These are phyloP conservation scores for Lactarius sanguifluus DNA, from an alignment of 768 basidiomycete genomes.

Conservation along the genomic window DNA sequence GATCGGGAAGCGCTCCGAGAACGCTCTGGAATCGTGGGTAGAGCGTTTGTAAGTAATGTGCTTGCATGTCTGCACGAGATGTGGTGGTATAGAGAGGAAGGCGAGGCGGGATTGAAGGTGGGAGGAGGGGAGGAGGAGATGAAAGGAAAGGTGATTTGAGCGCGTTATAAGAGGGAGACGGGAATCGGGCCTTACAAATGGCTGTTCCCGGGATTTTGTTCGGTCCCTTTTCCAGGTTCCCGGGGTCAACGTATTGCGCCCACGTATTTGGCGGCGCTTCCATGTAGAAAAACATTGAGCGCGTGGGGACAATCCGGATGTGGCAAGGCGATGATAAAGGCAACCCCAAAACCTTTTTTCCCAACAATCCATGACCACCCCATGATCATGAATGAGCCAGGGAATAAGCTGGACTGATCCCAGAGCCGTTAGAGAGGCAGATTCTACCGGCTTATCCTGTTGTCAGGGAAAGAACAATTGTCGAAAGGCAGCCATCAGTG, in stretches of 20 bases:
- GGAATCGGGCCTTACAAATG: background rate
- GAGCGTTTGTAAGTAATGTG: rapidly evolving
- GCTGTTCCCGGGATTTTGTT: conserved; percentile 26
- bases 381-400: background rate
- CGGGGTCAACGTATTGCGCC: conserved; percentile 7
- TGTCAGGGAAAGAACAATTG: conserved; percentile 15
- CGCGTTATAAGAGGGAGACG: conserved; percentile 11
- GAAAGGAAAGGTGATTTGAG: conserved; percentile 11
- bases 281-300: background rate
- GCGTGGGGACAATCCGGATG: background rate
- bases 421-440: background rate
- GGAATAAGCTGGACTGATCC: background rate
- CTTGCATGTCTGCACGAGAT: background rate
- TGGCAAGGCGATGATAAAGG: background rate
- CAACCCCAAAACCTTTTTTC: conserved; percentile 18
- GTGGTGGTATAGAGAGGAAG: background rate
- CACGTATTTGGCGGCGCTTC: conserved; percentile 16
- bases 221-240: conserved; percentile 13
- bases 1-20: background rate
- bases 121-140: conserved; percentile 13
- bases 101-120: background rate
- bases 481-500: background rate
- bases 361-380: background rate
- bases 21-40: background rate
- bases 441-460: background rate